Percentiles rank a stretch among this genome's conserved stretches.
Evolutionary conservation across 1,284 basidiomycete genomes (phyloP).

Genomic region (Apiotrichum sp.): DNA sequence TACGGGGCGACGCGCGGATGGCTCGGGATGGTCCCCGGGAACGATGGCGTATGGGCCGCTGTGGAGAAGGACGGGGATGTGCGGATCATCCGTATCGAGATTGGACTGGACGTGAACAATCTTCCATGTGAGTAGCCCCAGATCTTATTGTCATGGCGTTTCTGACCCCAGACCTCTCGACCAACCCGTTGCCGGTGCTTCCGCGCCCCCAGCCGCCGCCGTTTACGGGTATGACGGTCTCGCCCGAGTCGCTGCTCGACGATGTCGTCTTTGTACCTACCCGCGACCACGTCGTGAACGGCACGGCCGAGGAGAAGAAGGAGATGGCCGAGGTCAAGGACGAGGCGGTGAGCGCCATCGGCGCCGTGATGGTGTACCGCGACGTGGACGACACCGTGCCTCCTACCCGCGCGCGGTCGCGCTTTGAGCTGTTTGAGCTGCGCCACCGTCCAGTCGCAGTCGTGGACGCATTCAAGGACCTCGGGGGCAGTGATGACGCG

Average conservation of each 20-base stretch:
- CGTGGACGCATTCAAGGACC: slow-evolving; percentile 18
- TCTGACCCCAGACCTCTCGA: slow-evolving; percentile 18
- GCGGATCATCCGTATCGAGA: slow-evolving; percentile 26
- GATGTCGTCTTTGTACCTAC: slow-evolving; percentile 13
- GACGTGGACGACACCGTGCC: slow-evolving; percentile 8
- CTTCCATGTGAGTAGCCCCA: slow-evolving; percentile 21
- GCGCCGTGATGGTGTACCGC: slow-evolving; percentile 10
- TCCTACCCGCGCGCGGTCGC: slow-evolving; percentile 8
- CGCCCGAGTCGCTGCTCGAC: slow-evolving; percentile 9
- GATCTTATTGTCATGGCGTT: too few species aligned
- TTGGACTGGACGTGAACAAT: slow-evolving; percentile 25
- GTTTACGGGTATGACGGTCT: neutral
- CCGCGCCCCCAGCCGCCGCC: slow-evolving; percentile 12
- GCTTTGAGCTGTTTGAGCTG: slow-evolving; percentile 15
- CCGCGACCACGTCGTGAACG: slow-evolving; percentile 4
- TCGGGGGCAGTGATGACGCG: slow-evolving; percentile 5
- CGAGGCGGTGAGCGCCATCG: slow-evolving; percentile 7
- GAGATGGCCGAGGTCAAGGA: neutral
- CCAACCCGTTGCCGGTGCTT: slow-evolving; percentile 29
- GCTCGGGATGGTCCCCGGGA: slow-evolving; percentile 29
- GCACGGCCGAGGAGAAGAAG: slow-evolving; percentile 1
- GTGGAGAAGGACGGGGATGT: slow-evolving; percentile 25
- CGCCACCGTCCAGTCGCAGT: slow-evolving; percentile 9
- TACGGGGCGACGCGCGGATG: slow-evolving; percentile 26
- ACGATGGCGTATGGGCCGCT: slow-evolving; percentile 34